phyloP scores from a whole-genome alignment of 2,329 filamentous ascomycete genomes.

The Sphaceloma murrayae region DNA sequence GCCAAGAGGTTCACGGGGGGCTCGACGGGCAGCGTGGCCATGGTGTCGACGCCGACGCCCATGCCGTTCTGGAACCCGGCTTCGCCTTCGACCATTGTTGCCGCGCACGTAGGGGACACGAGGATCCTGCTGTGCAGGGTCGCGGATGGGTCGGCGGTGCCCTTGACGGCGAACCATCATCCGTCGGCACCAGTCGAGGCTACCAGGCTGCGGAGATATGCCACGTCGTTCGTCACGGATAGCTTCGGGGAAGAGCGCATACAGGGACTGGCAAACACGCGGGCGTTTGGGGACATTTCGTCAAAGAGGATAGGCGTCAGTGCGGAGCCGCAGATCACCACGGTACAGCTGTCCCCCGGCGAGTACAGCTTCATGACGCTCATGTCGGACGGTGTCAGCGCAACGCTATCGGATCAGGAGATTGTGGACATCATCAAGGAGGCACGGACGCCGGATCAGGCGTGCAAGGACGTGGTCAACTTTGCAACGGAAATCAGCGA shows the following conservation, averaged over 20 bases:
- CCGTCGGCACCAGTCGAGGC: constrained; percentile 79
- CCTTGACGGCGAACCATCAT: constrained; percentile 85
- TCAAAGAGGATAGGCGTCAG: constrained; percentile 89
- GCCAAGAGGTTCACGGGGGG: constrained; percentile 76
- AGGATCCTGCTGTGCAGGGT: constrained; percentile 85
- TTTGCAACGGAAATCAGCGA: constrained; percentile 80
- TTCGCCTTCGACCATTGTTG: constrained; percentile 70
- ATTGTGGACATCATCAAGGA: constrained; percentile 95
- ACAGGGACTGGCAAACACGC: constrained; percentile 83
- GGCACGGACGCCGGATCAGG: constrained; percentile 80
- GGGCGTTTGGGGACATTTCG: constrained; percentile 84
- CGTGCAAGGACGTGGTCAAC: constrained; percentile 64
- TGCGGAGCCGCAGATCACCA: constrained; percentile 80
- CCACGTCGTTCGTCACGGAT: constrained; percentile 80
- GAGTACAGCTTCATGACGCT: constrained; percentile 86
- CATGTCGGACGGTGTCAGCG: constrained; percentile 80
- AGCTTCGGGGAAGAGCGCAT: constrained; percentile 97
- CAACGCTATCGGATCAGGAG: constrained; percentile 81
- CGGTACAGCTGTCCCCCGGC: constrained; percentile 68
- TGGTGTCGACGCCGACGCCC: constrained; percentile 86
- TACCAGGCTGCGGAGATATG: constrained; percentile 72
- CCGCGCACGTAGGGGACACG: constrained; percentile 89
- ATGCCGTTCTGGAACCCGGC: constrained; percentile 93
- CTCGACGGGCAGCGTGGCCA: constrained; percentile 78
- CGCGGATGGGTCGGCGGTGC: constrained; percentile 65